phyloP scores from a whole-genome alignment of 2,329 filamentous ascomycete species.

The Ascomycota sp. region DNA sequence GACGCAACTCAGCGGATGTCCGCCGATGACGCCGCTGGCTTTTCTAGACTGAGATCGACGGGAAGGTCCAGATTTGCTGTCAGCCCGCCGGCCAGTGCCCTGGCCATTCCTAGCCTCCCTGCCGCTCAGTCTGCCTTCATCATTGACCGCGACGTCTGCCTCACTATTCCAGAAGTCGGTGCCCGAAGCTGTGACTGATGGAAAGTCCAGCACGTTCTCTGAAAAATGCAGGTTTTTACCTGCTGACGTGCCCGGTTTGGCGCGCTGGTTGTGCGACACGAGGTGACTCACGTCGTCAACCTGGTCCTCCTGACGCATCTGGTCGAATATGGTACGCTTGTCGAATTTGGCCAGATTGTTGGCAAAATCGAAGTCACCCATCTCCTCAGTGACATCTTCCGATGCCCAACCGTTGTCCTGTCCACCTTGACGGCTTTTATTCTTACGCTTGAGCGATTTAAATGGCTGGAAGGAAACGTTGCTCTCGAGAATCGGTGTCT shows the following conservation, averaged over 20 bases:
- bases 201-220: constrained; percentile 69
- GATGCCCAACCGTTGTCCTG: constrained; percentile 77
- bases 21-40: constrained; percentile 21
- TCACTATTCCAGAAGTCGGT: constrained; percentile 56
- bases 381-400: constrained; percentile 85
- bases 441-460: constrained; percentile 36
- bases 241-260: constrained; percentile 48
- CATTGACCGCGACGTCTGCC: constrained; percentile 37
- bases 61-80: constrained; percentile 27
- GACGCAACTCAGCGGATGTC: constrained; percentile 23
- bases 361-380: constrained; percentile 89
- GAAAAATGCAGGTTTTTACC: constrained; percentile 84
- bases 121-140: constrained; percentile 24
- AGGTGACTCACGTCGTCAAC: constrained; percentile 81
- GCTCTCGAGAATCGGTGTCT: constrained; percentile 39
- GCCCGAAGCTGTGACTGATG: constrained; percentile 17
- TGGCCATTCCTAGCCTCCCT: constrained; percentile 30
- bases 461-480: constrained; percentile 43
- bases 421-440: constrained; percentile 20
- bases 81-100: constrained; percentile 26
- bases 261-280: constrained; percentile 64
- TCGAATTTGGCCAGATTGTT: constrained; percentile 84
- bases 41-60: constrained; percentile 37
- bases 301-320: constrained; percentile 74
- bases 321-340: constrained; percentile 76